Conservation (phyloP, 371 early-diverging fungal species). For the Mortierella sp. region DNA sequence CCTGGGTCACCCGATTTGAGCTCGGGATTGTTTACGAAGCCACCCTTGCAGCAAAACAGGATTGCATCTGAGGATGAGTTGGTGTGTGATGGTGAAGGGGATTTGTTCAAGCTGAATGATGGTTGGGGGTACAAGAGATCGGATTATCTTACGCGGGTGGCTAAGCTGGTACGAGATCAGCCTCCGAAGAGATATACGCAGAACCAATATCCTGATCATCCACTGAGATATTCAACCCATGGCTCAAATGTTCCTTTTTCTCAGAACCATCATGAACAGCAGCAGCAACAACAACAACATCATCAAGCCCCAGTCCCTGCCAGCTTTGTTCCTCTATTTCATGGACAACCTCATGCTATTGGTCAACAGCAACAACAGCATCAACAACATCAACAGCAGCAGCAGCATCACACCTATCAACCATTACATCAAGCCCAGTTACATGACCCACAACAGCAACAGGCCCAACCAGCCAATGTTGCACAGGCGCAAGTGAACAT, state of each 20-base stretch:
- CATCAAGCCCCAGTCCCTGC: constrained; percentile 9
- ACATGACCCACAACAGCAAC: background rate
- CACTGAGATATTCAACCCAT: constrained; percentile 1
- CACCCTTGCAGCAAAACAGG: constrained; percentile 8
- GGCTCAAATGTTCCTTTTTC: background rate
- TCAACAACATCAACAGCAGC: constrained; percentile 13
- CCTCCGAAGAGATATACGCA: constrained; percentile 12
- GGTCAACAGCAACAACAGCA: constrained; percentile 14
- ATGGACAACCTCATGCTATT: background rate
- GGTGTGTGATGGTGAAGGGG: constrained; percentile 24
- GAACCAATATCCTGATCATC: background rate
- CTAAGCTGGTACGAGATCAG: constrained; percentile 32
- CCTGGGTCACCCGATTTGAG: constrained; percentile 34
- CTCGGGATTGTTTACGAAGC: background rate
- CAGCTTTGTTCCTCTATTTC: no score
- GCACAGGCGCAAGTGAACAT: background rate
- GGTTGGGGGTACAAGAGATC: constrained; percentile 47
- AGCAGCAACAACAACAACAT: background rate
- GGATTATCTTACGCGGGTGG: constrained; percentile 39
- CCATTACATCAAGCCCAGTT: background rate
- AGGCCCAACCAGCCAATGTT: background rate
- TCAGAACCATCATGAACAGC: background rate
- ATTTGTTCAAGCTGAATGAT: constrained; percentile 36
- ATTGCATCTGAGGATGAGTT: constrained; percentile 50
- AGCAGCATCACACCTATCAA: constrained; percentile 5